These are phyloP conservation scores for Hirschioporus abietinus DNA, from an alignment of 768 basidiomycete species.

Conservation along the genomic window DNA sequence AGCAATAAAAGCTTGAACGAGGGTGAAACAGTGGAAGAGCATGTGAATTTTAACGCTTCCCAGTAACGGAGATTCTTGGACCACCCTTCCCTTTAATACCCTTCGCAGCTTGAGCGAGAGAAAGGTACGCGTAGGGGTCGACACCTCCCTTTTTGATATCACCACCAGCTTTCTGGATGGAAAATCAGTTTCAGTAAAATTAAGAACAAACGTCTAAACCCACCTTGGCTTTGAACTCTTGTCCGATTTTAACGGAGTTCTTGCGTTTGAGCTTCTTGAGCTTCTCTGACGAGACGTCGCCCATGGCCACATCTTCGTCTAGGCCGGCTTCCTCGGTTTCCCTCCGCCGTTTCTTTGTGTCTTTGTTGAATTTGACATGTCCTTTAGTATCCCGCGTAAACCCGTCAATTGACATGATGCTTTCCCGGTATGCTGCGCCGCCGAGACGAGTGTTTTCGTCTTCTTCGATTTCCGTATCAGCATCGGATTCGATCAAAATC, in stretches of 20 bases:
- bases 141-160: slow-evolving; percentile 84
- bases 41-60: slow-evolving; percentile 35
- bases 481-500: slow-evolving; percentile 59
- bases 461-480: slow-evolving; percentile 43
- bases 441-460: slow-evolving; percentile 36
- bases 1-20: background rate
- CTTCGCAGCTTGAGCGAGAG: slow-evolving; percentile 79
- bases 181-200: slow-evolving; percentile 11
- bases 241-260: slow-evolving; percentile 61
- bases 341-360: slow-evolving; percentile 88
- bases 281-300: slow-evolving; percentile 24
- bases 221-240: slow-evolving; percentile 96
- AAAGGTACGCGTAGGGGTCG: slow-evolving; percentile 91
- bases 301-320: slow-evolving; percentile 68
- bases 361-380: slow-evolving; percentile 91
- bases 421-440: slow-evolving; percentile 81
- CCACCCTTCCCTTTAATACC: slow-evolving; percentile 41
- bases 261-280: slow-evolving; percentile 45
- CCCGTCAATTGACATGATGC: slow-evolving; percentile 80
- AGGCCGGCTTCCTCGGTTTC: slow-evolving; percentile 55
- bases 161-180: slow-evolving; percentile 80
- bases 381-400: slow-evolving; percentile 83
- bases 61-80: slow-evolving; percentile 51
- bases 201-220: slow-evolving; percentile 20
- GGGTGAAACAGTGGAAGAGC: background rate